Evolutionary conservation across 176 grass and related monocot species (phyloP).

Genomic region (Paspalum notatum): DNA sequence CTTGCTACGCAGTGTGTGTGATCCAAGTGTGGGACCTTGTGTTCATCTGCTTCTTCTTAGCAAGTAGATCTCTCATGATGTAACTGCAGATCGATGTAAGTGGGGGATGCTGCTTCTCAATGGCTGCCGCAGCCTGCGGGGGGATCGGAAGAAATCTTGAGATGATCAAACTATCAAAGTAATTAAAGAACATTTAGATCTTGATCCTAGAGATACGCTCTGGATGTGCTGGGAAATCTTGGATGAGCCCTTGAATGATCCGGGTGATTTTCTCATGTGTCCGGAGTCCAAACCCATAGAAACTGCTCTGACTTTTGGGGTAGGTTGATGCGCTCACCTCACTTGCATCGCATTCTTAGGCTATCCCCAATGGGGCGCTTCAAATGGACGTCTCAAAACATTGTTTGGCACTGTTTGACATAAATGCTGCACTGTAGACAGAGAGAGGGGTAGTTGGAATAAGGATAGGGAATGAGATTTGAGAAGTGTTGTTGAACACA

Average conservation of each 20-base stretch:
- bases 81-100: no score
- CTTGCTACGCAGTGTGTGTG: background rate
- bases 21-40: constrained; percentile 33
- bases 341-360: background rate
- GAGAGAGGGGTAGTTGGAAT: no score
- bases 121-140: background rate
- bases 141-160: background rate
- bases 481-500: no score
- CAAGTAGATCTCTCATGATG: background rate
- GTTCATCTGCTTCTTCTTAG: constrained; percentile 1
- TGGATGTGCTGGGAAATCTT: background rate
- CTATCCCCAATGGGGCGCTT: no score
- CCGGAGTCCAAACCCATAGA: background rate
- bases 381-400: no score
- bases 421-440: no score
- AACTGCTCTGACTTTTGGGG: background rate
- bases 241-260: background rate
- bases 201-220: background rate
- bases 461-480: no score
- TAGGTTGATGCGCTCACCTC: no score
- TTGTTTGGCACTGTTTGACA: no score
- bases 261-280: background rate
- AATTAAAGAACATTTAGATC: background rate
- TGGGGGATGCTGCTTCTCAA: background rate
- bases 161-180: background rate